Evolutionary conservation across 2,329 filamentous ascomycete species (phyloP), one percentile per base, ranked within the genome.

Genomic region (Fusarium sambucinum): DNA sequence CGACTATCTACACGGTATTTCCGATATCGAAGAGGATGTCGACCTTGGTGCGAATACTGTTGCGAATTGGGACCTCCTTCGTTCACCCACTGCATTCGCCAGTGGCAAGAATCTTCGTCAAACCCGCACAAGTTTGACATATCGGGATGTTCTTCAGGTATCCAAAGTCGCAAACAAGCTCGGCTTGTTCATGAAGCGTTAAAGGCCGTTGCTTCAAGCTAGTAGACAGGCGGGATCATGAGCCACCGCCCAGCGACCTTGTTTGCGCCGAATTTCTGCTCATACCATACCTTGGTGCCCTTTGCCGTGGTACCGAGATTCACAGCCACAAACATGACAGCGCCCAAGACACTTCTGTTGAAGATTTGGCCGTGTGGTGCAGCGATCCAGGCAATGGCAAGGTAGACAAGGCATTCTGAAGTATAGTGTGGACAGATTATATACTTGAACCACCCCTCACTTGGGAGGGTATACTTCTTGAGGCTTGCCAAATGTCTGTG

Each of bases 371-470:
- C 91, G 10, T 80, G 73, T 1, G 94, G 94, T 1, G 94, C 93
- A 30, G 90, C 89, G 38, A 91, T 78, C 45, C 96, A 80, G 4
- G 93, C 87, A 68, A 99, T 80, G n/a, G 90, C 86, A 21, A 94
- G 76, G 77, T 99, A 98, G 60, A 97, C 88, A 40, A 91, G 77
- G 75, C 92, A 94, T 80, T 98, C 96, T 74, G 91, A 93, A 5
- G 92, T 92, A 79, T 98, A 99, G 80, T 99, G 96, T 19, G 96
- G 94, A 72, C 92, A 96, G 38, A 97, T 80, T 23, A 96, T 79
- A 59, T 84, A 83, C 44, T 83, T 83, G 78, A 98, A 99, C 59
- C 91, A 80, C 4, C 90, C 89, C 62, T 91, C 85, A 4, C 85
- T 82, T 0, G 95, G 95, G 25, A 98, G 84, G 13, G 91, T 92